Evolutionary conservation across 2,329 filamentous ascomycete species (phyloP).

Genomic region (Aspergillus pseudoglaucus): DNA sequence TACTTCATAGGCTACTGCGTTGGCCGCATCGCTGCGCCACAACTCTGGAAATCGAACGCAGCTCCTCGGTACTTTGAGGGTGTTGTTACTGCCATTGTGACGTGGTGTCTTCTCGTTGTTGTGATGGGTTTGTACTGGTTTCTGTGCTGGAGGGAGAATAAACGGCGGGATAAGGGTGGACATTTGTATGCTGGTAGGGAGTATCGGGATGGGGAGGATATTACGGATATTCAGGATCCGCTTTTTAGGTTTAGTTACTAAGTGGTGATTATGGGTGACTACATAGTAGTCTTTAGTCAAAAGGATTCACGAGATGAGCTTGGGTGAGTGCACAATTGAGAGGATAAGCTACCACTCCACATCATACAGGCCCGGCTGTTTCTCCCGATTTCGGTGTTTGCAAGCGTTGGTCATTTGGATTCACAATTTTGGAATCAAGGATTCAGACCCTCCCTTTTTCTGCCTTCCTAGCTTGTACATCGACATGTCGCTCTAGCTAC

Average conservation of each 20-base stretch:
- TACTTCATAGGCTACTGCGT: slow-evolving; percentile 48
- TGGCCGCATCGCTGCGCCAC: slow-evolving; percentile 43
- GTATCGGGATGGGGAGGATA: neutral
- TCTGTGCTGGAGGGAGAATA: neutral
- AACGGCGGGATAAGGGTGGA: neutral
- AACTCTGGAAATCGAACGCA: slow-evolving; percentile 38
- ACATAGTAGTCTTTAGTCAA: too few species aligned
- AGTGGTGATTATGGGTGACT: neutral
- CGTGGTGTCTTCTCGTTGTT: neutral
- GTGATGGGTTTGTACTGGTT: neutral
- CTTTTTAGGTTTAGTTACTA: neutral
- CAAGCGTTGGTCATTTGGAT: too few species aligned
- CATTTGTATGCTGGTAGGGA: neutral
- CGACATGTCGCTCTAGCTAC: too few species aligned
- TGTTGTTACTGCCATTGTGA: slow-evolving; percentile 32
- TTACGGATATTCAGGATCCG: neutral
- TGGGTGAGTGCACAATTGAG: too few species aligned
- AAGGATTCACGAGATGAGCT: too few species aligned
- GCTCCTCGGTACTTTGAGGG: slow-evolving; percentile 41
- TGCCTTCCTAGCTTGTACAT: too few species aligned
- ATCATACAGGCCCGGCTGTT: too few species aligned
- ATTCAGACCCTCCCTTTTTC: too few species aligned
- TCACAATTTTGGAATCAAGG: too few species aligned
- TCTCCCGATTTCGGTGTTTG: too few species aligned
- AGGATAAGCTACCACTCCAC: too few species aligned